Evolutionary conservation across 208 protist species (phyloP), one percentile per base, ranked within the genome.

Genomic region (Crithidia expoeki): DNA sequence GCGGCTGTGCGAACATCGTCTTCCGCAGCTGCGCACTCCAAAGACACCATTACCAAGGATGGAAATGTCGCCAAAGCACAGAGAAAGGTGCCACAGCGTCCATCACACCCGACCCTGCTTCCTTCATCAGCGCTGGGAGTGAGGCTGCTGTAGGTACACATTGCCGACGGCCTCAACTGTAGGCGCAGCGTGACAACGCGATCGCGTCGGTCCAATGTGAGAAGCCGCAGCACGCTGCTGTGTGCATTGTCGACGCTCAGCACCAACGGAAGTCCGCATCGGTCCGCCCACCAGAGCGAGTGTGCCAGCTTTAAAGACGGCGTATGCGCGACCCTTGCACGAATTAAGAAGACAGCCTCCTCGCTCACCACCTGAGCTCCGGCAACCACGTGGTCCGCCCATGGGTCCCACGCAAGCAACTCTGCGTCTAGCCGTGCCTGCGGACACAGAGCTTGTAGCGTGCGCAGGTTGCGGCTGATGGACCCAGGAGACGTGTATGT

Each of bases 261-360:
- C 52, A 40, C 7, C 5, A 58, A 11, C 16, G 52, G 52, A 0
- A 40, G 16, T 6, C 32, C 19, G 52, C 52, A 58, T 2, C 32
- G 25, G 4, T 58, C 52, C 30, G 52, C 52, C 52, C 52, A 58
- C 52, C 52, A 58, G 14, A 58, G 19, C 30, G 32, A 58, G 16
- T 23, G 32, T 23, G 3, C 52, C 5, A 58, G 11, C 11, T 12
- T 40, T 19, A 11, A 21, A 34, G 21, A 33, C 16, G 9, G 14
- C 19, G 10, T 6, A 25, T 14, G 10, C 30, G 10, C 14, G 25
- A 5, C 32, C 11, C 6, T 4, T 23, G 23, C 30, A 5, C 52
- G 10, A 10, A 58, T 40, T 10, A 33, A 19, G 52, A 19, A 58
- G 17, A 40, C 6, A 4, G 40, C 4, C 7, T 19, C 30, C 30